Evolutionary conservation across 2,329 filamentous ascomycete species (phyloP), one percentile per base, ranked within the genome.

Genomic region (Penicillium brasilianum): DNA sequence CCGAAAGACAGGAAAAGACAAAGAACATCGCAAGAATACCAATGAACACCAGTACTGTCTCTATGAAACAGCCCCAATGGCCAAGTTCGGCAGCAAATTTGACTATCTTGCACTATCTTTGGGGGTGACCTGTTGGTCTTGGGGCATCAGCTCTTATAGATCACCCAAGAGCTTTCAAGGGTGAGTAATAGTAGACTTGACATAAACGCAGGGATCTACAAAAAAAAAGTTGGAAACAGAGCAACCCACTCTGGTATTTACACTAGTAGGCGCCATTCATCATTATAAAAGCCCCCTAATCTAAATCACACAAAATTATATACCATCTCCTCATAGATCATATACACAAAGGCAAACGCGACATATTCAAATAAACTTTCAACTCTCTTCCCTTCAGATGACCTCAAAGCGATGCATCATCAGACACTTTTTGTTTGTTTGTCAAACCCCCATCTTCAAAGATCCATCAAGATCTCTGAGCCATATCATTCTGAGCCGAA

Each of bases 381-480:
- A 10, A 9, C 20, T 28, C 8, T 2, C 16, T 30, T 48, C 9
- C 16, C 13, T 30, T 4, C 6, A n/a, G 3, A 22, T 28, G 20
- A 14, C 14, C 43, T 28, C 22, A 7, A 28, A 48, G 10, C 22
- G 16, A 13, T 25, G n/a, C 44, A 48, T 25, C 22, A 10, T 48
- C 44, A 18, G 9, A n/a, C 14, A n/a, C 22, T 48, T 30, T 48
- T 18, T n/a, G 5, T 48, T 16, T 53, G n/a, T 28, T 11, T 0
- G 11, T 22, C 13, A 11, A 28, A 28, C 25, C 25, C 25, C 25
- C 1, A 16, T 34, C 3, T 32, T 10, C 14, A 18, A 46, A 14
- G 2, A n/a, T 16, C 43, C 57, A 64, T 66, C 62, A 67, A 36
- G 46, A 55, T 20, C 48, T 48, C 22, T 37, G 22, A 28, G 22